A percentile compares a stretch with the other conserved stretches of the same genome.
These are phyloP conservation scores for Eucalyptus leucophloia DNA, from an alignment of 345 rosid genomes.

Conservation along the genomic window DNA sequence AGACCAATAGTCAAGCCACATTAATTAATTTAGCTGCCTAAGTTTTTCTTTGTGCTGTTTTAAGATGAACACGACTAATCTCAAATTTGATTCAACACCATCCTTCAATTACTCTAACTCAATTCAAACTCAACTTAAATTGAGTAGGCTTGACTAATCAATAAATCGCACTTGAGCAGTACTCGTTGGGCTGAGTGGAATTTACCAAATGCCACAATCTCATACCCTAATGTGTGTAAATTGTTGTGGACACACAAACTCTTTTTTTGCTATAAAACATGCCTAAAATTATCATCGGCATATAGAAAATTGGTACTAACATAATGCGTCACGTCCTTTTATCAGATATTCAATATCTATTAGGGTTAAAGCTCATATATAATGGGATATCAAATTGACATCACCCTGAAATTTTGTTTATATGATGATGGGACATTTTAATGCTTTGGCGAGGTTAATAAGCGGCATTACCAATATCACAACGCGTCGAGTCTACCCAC, in stretches of 20 bases:
- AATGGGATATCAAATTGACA: neutral
- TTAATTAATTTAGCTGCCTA: neutral
- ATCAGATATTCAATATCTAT: neutral
- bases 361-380: accelerated
- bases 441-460: neutral
- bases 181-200: accelerated
- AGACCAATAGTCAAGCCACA: neutral
- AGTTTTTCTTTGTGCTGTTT: no score
- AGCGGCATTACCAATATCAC: neutral
- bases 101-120: neutral
- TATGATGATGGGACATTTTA: neutral
- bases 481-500: neutral
- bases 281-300: accelerated
- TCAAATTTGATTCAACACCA: neutral
- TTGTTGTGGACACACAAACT: accelerated
- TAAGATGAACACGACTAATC: neutral
- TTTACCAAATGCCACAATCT: neutral
- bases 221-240: neutral
- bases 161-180: accelerated
- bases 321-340: accelerated
- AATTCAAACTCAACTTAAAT: accelerated
- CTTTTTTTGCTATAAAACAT: accelerated
- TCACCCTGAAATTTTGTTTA: accelerated
- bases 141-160: accelerated
- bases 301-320: neutral